A percentile compares a stretch with the other conserved stretches of the same genome.
phyloP scores from a whole-genome alignment of 169 alveolate species.

The Cryptosporidium xiaoi region DNA sequence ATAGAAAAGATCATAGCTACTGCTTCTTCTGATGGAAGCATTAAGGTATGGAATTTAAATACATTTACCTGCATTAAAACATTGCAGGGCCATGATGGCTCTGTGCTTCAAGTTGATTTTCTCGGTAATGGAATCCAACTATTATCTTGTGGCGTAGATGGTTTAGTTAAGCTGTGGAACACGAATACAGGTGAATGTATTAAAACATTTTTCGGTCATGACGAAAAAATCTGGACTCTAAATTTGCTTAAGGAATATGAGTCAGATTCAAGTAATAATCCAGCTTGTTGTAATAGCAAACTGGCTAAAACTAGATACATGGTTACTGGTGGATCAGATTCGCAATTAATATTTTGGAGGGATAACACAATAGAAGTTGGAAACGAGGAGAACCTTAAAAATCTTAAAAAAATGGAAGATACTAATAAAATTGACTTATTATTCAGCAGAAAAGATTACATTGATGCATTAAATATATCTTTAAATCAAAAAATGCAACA shows the following conservation, averaged over 20 bases:
- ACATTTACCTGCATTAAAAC: conserved; percentile 83
- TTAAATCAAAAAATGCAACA: conserved; percentile 28
- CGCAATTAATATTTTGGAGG: conserved; percentile 68
- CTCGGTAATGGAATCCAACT: conserved; percentile 85
- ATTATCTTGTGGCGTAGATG: conserved; percentile 85
- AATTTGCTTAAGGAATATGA: conserved; percentile 12
- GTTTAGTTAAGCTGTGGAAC: conserved; percentile 89
- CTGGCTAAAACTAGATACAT: conserved; percentile 35
- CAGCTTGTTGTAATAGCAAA: background rate
- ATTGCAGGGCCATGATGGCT: conserved; percentile 89
- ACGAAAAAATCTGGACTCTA: conserved; percentile 82
- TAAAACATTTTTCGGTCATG: conserved; percentile 84
- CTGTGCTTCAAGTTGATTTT: conserved; percentile 83
- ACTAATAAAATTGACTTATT: conserved; percentile 39
- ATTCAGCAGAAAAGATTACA: conserved; percentile 26
- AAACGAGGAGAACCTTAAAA: conserved; percentile 21
- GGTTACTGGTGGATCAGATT: conserved; percentile 74
- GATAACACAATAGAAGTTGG: conserved; percentile 46
- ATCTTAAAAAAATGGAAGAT: conserved; percentile 27
- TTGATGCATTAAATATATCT: conserved; percentile 53
- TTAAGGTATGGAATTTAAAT: conserved; percentile 89
- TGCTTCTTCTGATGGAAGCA: conserved; percentile 87
- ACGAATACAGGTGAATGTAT: conserved; percentile 84
- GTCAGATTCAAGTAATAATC: background rate
- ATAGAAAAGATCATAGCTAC: conserved; percentile 83